phyloP scores from a whole-genome alignment of 176 grass and related monocot species.

The Cenchrus purpureus region DNA sequence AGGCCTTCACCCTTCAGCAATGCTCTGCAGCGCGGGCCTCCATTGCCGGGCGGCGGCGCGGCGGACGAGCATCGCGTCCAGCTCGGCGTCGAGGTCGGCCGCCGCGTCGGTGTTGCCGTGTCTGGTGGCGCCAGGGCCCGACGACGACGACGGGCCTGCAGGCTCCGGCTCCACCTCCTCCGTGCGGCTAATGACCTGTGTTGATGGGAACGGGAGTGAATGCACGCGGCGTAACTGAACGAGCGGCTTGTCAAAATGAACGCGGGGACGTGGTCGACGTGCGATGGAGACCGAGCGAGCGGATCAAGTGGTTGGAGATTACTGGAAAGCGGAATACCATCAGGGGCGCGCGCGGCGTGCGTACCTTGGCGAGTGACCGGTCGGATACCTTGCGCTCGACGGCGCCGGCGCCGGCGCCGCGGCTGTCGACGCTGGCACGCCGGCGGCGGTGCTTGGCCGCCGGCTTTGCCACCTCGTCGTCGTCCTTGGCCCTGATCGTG shows the following conservation, averaged over 20 bases:
- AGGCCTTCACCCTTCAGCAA: slow-evolving; percentile 55
- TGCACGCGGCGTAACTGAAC: background rate
- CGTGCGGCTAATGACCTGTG: slow-evolving; percentile 45
- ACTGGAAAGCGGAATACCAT: background rate
- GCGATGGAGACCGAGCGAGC: slow-evolving; percentile 11
- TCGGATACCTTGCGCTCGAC: slow-evolving; percentile 39
- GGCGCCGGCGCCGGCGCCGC: slow-evolving; percentile 23
- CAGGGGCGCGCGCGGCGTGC: background rate
- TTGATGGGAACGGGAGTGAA: slow-evolving; percentile 1
- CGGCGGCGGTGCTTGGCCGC: slow-evolving; percentile 39
- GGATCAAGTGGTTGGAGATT: background rate
- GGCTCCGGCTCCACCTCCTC: background rate
- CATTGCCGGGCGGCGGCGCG: slow-evolving; percentile 54
- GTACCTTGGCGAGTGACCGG: slow-evolving; percentile 52
- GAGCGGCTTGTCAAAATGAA: slow-evolving; percentile 1
- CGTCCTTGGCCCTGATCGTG: slow-evolving; percentile 53
- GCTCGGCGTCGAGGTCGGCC: slow-evolving; percentile 43
- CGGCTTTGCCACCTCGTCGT: slow-evolving; percentile 34
- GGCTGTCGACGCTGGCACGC: background rate
- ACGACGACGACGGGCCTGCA: background rate
- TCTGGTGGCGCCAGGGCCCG: background rate
- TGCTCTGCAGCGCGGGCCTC: slow-evolving; percentile 85
- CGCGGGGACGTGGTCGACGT: background rate
- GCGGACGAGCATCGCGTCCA: slow-evolving; percentile 34
- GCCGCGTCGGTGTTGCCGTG: background rate